These are phyloP conservation scores for Umbelopsis ramanniana DNA, from an alignment of 192 early-diverging fungal genomes.

Conservation along the genomic window DNA sequence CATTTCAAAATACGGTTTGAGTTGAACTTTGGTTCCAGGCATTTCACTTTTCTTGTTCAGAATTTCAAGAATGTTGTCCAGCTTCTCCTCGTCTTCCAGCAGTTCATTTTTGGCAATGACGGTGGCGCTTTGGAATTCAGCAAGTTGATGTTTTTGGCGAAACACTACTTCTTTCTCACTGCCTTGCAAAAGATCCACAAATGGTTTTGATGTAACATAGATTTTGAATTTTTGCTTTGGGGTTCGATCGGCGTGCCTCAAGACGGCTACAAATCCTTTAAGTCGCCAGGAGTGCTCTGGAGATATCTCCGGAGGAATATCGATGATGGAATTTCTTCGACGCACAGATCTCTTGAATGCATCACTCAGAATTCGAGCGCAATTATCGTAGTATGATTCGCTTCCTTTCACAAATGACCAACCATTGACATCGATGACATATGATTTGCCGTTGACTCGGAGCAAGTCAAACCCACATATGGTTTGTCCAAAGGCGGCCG, in stretches of 20 bases:
- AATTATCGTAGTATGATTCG: conserved; percentile 89
- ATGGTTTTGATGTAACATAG: conserved; percentile 68
- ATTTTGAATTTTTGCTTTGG: conserved; percentile 98
- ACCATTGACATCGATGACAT: conserved; percentile 98
- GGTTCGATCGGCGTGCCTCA: conserved; percentile 94
- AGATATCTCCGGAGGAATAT: conserved; percentile 37
- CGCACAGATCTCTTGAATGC: conserved; percentile 72
- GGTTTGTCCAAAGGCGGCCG: conserved; percentile 85
- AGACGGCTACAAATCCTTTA: conserved; percentile 92
- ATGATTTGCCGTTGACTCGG: conserved; percentile 78
- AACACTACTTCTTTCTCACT: conserved; percentile 78
- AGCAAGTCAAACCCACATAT: conserved; percentile 96
- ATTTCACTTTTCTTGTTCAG: conserved; percentile 79
- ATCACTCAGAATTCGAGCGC: conserved; percentile 73
- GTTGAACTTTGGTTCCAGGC: conserved; percentile 91
- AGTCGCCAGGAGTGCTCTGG: conserved; percentile 88
- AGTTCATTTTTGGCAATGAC: conserved; percentile 55
- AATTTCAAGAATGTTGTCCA: conserved; percentile 75
- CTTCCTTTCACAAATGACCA: conserved; percentile 99
- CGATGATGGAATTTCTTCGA: conserved; percentile 23
- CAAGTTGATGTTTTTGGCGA: conserved; percentile 71
- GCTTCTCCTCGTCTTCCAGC: conserved; percentile 52
- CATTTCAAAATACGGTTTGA: conserved; percentile 81
- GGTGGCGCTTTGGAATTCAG: conserved; percentile 50
- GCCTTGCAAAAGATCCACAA: conserved; percentile 71